phyloP scores from a whole-genome alignment of 257 asterid genomes.

The Rhazya stricta region DNA sequence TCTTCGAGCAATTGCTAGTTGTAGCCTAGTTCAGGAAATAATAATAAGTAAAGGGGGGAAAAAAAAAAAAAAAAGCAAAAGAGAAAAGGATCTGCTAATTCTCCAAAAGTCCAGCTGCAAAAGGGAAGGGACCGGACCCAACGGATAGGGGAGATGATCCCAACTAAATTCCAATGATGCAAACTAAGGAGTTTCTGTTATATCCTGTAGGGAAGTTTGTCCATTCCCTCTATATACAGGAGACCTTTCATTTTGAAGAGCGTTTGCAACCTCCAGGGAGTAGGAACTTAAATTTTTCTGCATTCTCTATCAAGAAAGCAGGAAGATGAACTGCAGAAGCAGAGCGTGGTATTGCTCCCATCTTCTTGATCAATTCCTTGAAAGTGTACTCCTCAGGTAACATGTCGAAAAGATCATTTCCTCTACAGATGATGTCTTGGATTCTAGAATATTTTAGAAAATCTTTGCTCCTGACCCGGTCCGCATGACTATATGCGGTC shows the following conservation, averaged over 20 bases:
- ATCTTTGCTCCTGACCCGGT: conserved; percentile 39
- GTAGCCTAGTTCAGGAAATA: neutral
- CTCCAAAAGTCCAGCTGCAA: neutral
- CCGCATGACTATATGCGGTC: conserved; percentile 70
- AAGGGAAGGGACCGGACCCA: neutral
- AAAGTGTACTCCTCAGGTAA: conserved; percentile 89
- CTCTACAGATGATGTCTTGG: conserved; percentile 63
- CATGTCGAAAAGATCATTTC: conserved; percentile 85
- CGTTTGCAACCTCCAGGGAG: conserved; percentile 89
- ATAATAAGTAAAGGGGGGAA: no score
- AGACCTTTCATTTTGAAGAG: conserved; percentile 25
- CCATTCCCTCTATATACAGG: neutral
- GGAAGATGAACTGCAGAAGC: conserved; percentile 86
- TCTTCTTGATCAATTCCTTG: conserved; percentile 67
- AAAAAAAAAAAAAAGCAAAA: neutral
- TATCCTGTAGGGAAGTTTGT: neutral
- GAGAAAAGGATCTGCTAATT: neutral
- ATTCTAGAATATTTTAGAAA: conserved; percentile 61
- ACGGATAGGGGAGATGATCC: neutral
- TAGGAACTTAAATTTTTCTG: conserved; percentile 67
- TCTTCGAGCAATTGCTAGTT: neutral
- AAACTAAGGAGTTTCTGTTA: neutral
- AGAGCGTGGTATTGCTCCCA: conserved; percentile 81
- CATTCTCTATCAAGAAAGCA: conserved; percentile 62
- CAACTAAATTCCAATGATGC: neutral